These are phyloP conservation scores for Aspergillus fischeri DNA, from an alignment of 2,329 filamentous ascomycete species.

Conservation along the genomic window DNA sequence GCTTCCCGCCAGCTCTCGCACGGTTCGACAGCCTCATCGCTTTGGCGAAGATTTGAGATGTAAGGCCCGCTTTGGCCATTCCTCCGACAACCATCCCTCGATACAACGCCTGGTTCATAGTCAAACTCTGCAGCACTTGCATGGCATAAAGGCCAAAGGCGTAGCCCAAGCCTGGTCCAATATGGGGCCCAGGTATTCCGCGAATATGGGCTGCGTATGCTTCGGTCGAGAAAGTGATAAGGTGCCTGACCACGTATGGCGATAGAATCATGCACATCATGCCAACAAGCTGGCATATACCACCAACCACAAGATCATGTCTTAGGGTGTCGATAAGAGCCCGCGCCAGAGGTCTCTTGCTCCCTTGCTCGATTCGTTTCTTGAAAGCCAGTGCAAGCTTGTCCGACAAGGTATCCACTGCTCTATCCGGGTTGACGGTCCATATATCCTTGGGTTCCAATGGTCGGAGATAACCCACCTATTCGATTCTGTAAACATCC, in stretches of 20 bases:
- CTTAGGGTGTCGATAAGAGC: constrained; percentile 84
- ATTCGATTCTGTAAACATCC: constrained; percentile 10
- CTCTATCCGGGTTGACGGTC: constrained; percentile 76
- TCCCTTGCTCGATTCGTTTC: constrained; percentile 61
- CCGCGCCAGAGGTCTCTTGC: constrained; percentile 70
- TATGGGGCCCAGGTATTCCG: constrained; percentile 55
- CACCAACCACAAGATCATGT: constrained; percentile 79
- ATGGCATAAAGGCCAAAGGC: constrained; percentile 80
- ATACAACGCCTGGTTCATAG: constrained; percentile 88
- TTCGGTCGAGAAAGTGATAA: constrained; percentile 79
- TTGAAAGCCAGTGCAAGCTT: constrained; percentile 67
- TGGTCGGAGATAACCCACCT: constrained; percentile 79
- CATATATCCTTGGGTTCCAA: constrained; percentile 85
- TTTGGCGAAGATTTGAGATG: constrained; percentile 87
- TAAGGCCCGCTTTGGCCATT: constrained; percentile 73
- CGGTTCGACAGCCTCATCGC: constrained; percentile 83
- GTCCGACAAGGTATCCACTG: constrained; percentile 64
- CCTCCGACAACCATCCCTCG: constrained; percentile 89
- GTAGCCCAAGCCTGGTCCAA: constrained; percentile 74
- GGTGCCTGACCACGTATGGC: constrained; percentile 77
- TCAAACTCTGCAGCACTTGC: constrained; percentile 77
- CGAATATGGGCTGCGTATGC: constrained; percentile 65
- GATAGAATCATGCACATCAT: constrained; percentile 72
- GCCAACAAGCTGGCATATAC: constrained; percentile 69
- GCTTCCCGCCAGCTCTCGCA: constrained; percentile 75